These are phyloP conservation scores for Aspergillus ostianus DNA, from an alignment of 495 filamentous ascomycete species.

Conservation along the genomic window DNA sequence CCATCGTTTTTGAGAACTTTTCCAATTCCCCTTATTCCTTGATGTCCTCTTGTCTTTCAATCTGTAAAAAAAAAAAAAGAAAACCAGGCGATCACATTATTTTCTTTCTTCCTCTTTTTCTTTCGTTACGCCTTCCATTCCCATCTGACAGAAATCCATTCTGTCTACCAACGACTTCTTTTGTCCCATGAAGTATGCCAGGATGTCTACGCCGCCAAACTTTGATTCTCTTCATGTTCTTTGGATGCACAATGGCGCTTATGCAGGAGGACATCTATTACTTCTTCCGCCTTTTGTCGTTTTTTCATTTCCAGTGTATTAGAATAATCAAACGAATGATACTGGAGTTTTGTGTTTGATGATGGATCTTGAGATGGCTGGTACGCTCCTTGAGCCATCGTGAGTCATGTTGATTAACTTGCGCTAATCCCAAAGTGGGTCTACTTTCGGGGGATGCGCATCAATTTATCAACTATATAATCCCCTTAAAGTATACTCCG, in stretches of 20 bases:
- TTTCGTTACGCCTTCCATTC: not conserved
- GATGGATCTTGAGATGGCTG: no score
- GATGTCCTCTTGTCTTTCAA: not conserved
- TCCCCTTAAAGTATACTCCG: no score
- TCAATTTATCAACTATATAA: no score
- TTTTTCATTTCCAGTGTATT: constrained; percentile 5
- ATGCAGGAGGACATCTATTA: constrained; percentile 10
- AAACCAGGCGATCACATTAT: not conserved
- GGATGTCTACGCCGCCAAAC: constrained; percentile 4
- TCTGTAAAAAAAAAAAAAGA: not conserved
- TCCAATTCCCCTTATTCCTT: not conserved
- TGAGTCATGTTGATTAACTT: no score
- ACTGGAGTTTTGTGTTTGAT: not conserved
- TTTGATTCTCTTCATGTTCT: constrained; percentile 7
- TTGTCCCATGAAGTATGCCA: constrained; percentile 7
- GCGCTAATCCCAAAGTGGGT: no score
- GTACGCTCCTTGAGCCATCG: no score
- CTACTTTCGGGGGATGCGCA: no score
- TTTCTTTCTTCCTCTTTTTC: not conserved
- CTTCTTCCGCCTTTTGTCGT: constrained; percentile 7
- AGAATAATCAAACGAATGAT: constrained; percentile 3
- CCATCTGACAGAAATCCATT: constrained; percentile 2
- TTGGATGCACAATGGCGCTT: constrained; percentile 22
- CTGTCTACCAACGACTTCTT: constrained; percentile 7
- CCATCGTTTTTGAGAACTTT: constrained; percentile 3